Evolutionary conservation across 2,329 filamentous ascomycete species (phyloP).

Genomic region (Monascus ruber): DNA sequence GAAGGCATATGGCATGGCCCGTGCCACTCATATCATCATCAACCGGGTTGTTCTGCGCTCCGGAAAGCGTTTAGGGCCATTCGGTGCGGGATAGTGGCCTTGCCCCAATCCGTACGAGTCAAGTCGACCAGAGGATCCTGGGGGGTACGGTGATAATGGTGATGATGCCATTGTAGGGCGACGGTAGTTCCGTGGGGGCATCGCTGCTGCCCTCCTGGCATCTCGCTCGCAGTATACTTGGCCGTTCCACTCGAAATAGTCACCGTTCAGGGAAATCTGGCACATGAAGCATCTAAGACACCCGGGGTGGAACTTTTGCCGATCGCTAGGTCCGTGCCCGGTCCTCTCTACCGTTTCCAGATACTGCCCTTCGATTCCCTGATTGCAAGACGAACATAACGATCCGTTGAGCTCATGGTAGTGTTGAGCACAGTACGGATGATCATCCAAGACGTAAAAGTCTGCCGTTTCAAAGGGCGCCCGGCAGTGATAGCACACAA

Average conservation of each 20-base stretch:
- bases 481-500: slow-evolving; percentile 76
- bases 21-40: slow-evolving; percentile 34
- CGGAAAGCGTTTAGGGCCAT: slow-evolving; percentile 31
- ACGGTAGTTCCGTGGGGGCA: slow-evolving; percentile 25
- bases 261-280: slow-evolving; percentile 59
- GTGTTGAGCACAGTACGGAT: slow-evolving; percentile 81
- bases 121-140: slow-evolving; percentile 8
- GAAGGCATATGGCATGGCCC: background rate
- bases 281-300: slow-evolving; percentile 78
- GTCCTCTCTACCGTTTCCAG: slow-evolving; percentile 59
- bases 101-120: slow-evolving; percentile 10
- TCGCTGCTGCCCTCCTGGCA: slow-evolving; percentile 48
- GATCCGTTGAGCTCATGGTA: slow-evolving; percentile 89
- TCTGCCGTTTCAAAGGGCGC: slow-evolving; percentile 74
- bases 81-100: slow-evolving; percentile 11
- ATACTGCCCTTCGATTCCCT: slow-evolving; percentile 88
- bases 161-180: slow-evolving; percentile 22
- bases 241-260: slow-evolving; percentile 83
- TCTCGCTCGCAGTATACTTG: slow-evolving; percentile 78
- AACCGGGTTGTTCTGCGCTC: slow-evolving; percentile 39
- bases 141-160: slow-evolving; percentile 21
- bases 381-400: slow-evolving; percentile 65
- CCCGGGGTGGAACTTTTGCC: slow-evolving; percentile 70
- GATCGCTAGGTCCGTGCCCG: slow-evolving; percentile 18
- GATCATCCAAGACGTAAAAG: slow-evolving; percentile 82